phyloP scores from a whole-genome alignment of 208 protist genomes.

The Trypanosoma boissoni region DNA sequence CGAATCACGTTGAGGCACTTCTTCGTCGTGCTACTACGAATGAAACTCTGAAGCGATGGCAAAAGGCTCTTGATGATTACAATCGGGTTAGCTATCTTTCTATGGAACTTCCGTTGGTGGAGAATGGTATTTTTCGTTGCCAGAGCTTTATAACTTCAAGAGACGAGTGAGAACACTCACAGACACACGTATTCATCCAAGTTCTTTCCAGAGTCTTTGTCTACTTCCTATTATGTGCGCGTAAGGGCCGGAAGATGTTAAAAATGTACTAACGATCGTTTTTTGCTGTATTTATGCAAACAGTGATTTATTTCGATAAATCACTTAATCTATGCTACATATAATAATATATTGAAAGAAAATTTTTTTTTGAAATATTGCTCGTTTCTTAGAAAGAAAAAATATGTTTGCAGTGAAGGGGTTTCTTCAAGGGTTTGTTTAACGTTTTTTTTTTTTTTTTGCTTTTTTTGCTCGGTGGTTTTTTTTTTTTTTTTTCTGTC shows the following conservation, averaged over 20 bases:
- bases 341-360: not conserved
- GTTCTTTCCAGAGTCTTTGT: not conserved
- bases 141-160: conserved; percentile 67
- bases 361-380: conserved; percentile 8
- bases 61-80: conserved; percentile 86
- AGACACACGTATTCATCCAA: not conserved
- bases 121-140: conserved; percentile 80
- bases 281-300: too few species aligned
- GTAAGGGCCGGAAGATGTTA: too few species aligned
- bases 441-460: too few species aligned
- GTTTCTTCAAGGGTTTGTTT: too few species aligned
- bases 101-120: conserved; percentile 54
- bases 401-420: too few species aligned
- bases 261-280: too few species aligned
- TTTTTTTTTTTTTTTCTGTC: too few species aligned
- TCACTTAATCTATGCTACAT: too few species aligned
- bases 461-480: too few species aligned
- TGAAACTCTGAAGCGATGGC: conserved; percentile 91
- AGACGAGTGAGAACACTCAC: not conserved
- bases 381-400: too few species aligned
- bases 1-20: conserved; percentile 83
- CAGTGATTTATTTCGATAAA: too few species aligned
- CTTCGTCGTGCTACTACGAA: conserved; percentile 89
- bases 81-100: conserved; percentile 56
- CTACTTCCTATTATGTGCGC: conserved; percentile 2